Evolutionary conservation across 257 asterid species (phyloP), one percentile per base, ranked within the genome.

Genomic region (Ilex aquifolium): DNA sequence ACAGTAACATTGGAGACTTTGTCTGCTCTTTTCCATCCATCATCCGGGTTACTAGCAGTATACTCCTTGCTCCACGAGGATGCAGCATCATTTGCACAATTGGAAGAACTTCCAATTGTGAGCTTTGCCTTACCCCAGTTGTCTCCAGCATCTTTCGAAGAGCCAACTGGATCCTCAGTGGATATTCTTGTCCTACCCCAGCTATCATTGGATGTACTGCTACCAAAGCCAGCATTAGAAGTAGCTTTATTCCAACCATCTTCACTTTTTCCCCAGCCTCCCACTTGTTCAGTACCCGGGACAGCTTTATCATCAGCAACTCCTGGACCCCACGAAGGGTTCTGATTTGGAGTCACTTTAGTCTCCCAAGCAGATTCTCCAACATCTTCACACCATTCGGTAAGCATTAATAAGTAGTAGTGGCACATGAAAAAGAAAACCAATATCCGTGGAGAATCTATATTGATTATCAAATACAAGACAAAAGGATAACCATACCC

Each of bases 271-370:
- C 88, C 91, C 91, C 95, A 85, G 68, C 86, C 82, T 75, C 62
- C 76, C 71, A 42, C 78, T 63, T 74, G 66, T 32, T 70, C 78
- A 44, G 74, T 31, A 17, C 65, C 79, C 21, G 74, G 44, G 62
- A 54, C 64, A 60, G 65, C 60, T 62, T 68, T 65, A 46, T 62
- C 70, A 73, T 63, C 77, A 44, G 80, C 80, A 64, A 70, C 80
- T 61, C 86, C 69, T 61, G 84, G 85, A 72, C 90, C 92, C 97
- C 97, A 90, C 44, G 89, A 74, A 60, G 88, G 57, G 74, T 67
- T 77, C 65, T 76, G 80, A 72, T 59, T 58, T 29, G 84, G 65
- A 73, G 84, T 55, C 50, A 72, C 65, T 65, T 79, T 83, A 16
- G 52, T 36, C 71, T 71, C 79, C 97, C 95, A 87, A 51, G 84